phyloP scores from a whole-genome alignment of 1,139 yeast species.

The Arxiozyma telluris region DNA sequence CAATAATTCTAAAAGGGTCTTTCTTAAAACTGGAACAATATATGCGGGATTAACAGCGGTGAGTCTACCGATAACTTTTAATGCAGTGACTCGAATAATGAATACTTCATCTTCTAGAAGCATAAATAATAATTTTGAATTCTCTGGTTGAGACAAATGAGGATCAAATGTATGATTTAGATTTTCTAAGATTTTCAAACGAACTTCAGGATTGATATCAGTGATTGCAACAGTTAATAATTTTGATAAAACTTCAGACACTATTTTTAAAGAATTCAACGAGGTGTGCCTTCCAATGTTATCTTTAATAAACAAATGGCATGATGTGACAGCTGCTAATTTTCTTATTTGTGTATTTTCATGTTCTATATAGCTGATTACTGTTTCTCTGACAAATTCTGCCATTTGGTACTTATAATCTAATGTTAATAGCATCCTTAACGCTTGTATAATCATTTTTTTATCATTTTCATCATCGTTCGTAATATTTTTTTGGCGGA shows the following conservation, averaged over 20 bases:
- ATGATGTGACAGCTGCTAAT: conserved; percentile 78
- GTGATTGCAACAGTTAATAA: conserved; percentile 77
- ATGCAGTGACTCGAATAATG: conserved; percentile 71
- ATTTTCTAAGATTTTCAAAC: conserved; percentile 68
- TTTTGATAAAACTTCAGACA: conserved; percentile 76
- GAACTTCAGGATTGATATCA: conserved; percentile 75
- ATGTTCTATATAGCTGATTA: conserved; percentile 74
- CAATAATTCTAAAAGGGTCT: conserved; percentile 75
- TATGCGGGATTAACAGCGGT: conserved; percentile 90
- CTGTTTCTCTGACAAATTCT: conserved; percentile 81
- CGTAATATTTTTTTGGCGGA: conserved; percentile 41
- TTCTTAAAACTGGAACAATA: conserved; percentile 85
- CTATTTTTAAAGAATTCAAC: conserved; percentile 73
- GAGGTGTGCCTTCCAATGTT: conserved; percentile 83
- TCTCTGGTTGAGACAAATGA: conserved; percentile 88
- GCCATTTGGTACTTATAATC: conserved; percentile 70
- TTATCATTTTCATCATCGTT: conserved; percentile 29
- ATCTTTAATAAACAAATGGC: conserved; percentile 67
- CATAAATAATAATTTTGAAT: conserved; percentile 74
- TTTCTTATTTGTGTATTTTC: conserved; percentile 70
- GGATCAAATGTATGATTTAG: conserved; percentile 78
- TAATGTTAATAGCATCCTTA: conserved; percentile 60
- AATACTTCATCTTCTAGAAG: conserved; percentile 89
- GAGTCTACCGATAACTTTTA: conserved; percentile 73
- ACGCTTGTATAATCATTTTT: conserved; percentile 31